Base-by-base conservation (phyloP, 2,329 filamentous ascomycete species). In the Cladosporium velox region DNA sequence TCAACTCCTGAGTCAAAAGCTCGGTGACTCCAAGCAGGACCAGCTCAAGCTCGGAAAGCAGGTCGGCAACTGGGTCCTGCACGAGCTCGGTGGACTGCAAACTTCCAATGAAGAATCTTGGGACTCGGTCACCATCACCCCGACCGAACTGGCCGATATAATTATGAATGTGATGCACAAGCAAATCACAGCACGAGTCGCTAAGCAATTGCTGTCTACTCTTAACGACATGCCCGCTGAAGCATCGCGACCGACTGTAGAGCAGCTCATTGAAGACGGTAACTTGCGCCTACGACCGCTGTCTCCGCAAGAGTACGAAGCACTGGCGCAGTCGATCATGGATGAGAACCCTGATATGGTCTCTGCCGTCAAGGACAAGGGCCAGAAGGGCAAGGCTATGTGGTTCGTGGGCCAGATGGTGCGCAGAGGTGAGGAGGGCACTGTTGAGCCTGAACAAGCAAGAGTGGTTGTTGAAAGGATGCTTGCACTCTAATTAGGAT, bases 331-430 rank as follows among this genome's bases (percentile, higher is more conserved):
- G 57, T 76, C 76, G 2, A 79, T 89, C 14, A 78, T 90, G 59
- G 76, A 80, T 0, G 80, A 82, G 66, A 87, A 88, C 67, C 81
- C 81, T 0, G 80, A 85, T 44, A 85, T 88, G 78, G 87, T 88
- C 2, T 79, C 82, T 64, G 84, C 87, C 62, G 87, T 90, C 59
- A 79, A 83, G 51, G 79, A 82, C 57, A 87, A 86, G 72, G 84
- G 85, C 0, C 86, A 89, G 69, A 79, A 81, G 34, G 86, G 87
- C n/a, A 91, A 91, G 76, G 75, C 89, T 7, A 87, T 87, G 71
- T 91, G 85, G 80, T 85, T 91, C 70, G 84, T 91, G 15, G 89
- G 89, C 12, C 86, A 89, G 75, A 89, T 91, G 85, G 87, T 90
- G 78, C 81, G 85, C 54, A 78, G 79, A 67, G 86, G 86, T 32